Percentiles rank a stretch among this genome's conserved stretches.
Conservation (phyloP, 345 rosid species). For the Sonneratia alba region DNA sequence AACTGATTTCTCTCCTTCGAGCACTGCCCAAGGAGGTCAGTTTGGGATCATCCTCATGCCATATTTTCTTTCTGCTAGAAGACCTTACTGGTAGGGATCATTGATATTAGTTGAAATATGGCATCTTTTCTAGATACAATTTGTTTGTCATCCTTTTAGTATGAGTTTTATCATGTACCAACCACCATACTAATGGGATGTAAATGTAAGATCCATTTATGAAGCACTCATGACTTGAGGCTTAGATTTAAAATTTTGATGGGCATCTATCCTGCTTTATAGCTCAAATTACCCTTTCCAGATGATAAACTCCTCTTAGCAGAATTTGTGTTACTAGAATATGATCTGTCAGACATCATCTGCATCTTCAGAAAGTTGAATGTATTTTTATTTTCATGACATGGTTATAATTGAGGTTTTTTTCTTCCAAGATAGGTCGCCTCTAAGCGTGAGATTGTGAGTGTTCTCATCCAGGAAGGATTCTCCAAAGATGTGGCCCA, state of each 20-base stretch:
- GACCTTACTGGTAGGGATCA: background rate
- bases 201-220: background rate
- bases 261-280: background rate
- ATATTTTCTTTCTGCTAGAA: background rate
- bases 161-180: background rate
- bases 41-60: background rate
- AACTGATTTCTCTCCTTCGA: slow-evolving; percentile 61
- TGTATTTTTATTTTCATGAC: background rate
- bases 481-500: slow-evolving; percentile 58
- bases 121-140: background rate
- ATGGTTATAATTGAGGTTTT: slow-evolving; percentile 7
- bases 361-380: background rate
- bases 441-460: slow-evolving; percentile 39
- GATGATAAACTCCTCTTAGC: background rate
- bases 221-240: background rate
- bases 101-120: background rate
- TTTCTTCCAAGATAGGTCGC: slow-evolving; percentile 37
- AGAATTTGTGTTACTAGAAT: background rate
- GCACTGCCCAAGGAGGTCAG: slow-evolving; percentile 65
- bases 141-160: background rate
- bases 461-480: slow-evolving; percentile 41
- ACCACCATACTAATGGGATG: background rate
- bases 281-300: background rate
- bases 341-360: background rate
- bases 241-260: background rate